phyloP scores from a whole-genome alignment of 306 rosid species.

The Cucurbita pepo region DNA sequence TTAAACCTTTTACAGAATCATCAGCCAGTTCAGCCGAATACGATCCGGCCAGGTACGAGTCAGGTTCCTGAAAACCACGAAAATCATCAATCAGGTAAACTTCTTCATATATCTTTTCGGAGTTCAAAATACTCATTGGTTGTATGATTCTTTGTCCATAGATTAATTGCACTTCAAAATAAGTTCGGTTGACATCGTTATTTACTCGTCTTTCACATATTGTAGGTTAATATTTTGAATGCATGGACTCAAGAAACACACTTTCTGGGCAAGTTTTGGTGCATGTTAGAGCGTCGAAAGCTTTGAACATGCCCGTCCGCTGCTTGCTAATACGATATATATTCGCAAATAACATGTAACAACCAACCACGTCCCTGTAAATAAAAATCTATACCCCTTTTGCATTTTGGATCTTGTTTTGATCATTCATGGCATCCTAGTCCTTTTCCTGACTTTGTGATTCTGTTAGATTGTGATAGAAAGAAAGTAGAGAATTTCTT shows the following conservation, averaged over 20 bases:
- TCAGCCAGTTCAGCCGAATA: constrained; percentile 31
- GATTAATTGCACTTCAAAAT: background rate
- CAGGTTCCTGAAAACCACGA: constrained; percentile 33
- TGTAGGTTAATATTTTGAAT: constrained; percentile 4
- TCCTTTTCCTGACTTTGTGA: background rate
- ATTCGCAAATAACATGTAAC: constrained; percentile 4
- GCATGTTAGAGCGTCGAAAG: background rate
- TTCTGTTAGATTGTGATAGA: constrained; percentile 7
- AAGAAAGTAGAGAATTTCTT: background rate
- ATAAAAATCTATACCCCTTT: background rate
- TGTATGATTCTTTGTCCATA: background rate
- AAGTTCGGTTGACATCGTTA: background rate
- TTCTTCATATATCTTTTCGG: background rate
- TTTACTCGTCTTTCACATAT: background rate
- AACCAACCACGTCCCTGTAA: background rate
- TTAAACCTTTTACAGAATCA: constrained; percentile 21
- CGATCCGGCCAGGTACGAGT: constrained; percentile 29
- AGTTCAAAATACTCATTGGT: background rate
- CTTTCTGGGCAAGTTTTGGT: background rate
- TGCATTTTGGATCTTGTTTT: background rate
- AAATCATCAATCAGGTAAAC: constrained; percentile 42
- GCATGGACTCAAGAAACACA: background rate
- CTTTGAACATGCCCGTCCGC: background rate
- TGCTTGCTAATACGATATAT: background rate
- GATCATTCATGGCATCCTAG: background rate